These are phyloP conservation scores for Apiospora koreana DNA, from an alignment of 2,329 filamentous ascomycete species.

Conservation along the genomic window DNA sequence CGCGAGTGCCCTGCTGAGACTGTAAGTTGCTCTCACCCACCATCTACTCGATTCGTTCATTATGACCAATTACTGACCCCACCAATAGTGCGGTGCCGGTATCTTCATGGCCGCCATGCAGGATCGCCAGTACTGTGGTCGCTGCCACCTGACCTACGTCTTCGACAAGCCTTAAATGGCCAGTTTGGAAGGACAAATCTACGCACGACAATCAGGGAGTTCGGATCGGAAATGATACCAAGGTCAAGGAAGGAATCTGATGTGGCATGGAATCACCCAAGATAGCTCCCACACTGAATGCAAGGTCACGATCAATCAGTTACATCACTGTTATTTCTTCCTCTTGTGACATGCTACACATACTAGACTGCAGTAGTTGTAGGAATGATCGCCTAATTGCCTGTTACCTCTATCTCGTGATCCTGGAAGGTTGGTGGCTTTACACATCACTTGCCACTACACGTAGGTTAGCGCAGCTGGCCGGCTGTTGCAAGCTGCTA, in stretches of 20 bases:
- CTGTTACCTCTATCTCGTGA: neutral
- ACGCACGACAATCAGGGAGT: neutral
- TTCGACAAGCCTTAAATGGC: conserved; percentile 58
- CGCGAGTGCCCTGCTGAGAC: conserved; percentile 94
- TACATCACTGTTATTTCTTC: neutral
- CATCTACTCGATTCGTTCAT: neutral
- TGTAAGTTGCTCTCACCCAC: conserved; percentile 55
- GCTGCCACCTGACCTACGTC: conserved; percentile 73
- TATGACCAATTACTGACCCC: neutral
- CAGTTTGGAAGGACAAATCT: neutral
- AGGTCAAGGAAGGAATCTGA: conserved; percentile 2
- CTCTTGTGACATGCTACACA: neutral
- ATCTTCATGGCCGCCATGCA: conserved; percentile 99
- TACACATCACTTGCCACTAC: neutral
- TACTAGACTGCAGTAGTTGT: neutral
- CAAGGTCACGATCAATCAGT: conserved; percentile 9
- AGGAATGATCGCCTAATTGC: neutral
- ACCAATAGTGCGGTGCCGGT: conserved; percentile 90
- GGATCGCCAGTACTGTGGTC: conserved; percentile 96
- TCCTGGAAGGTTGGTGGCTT: neutral
- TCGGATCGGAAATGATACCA: conserved; percentile 1
- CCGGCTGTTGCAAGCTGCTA: neutral
- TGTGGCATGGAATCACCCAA: neutral
- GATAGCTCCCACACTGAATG: neutral
- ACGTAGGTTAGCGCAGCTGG: neutral